Conservation (phyloP, 2,329 filamentous ascomycete genomes). For the Nemania diffusa region DNA sequence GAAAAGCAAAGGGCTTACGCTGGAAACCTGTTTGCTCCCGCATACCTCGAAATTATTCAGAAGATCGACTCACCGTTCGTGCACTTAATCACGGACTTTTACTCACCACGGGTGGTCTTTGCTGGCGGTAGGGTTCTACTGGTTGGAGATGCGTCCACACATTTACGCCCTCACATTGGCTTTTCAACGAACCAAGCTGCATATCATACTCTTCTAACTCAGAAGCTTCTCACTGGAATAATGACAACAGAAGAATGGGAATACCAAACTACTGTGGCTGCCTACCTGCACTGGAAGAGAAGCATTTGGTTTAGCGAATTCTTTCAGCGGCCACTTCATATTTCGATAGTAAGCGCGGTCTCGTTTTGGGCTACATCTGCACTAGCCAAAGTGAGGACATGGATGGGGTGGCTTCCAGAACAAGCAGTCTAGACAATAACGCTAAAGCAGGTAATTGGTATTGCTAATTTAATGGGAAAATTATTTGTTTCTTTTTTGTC, state of each 20-base stretch:
- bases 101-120: slow-evolving; percentile 32
- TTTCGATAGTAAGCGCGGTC: too few relatives aligned
- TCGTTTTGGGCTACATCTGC: too few relatives aligned
- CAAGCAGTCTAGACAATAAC: too few relatives aligned
- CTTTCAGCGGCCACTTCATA: too few relatives aligned
- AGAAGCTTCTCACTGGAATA: not conserved
- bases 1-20: not conserved
- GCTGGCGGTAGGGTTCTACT: slow-evolving; percentile 35
- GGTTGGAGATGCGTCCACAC: slow-evolving; percentile 33
- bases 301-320: too few relatives aligned
- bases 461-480: too few relatives aligned
- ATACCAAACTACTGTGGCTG: not conserved
- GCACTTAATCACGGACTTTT: slow-evolving; percentile 38
- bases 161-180: slow-evolving; percentile 21
- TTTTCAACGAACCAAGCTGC: slow-evolving; percentile 31
- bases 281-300: not conserved
- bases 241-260: not conserved
- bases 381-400: too few relatives aligned
- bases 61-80: slow-evolving; percentile 40
- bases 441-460: too few relatives aligned
- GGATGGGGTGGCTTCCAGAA: too few relatives aligned
- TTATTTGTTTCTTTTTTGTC: too few relatives aligned
- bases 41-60: slow-evolving; percentile 28
- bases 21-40: not conserved
- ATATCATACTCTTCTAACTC: slow-evolving; percentile 1